Conservation (phyloP, 805 yeast genomes). For the Barnettozyma sp. region DNA sequence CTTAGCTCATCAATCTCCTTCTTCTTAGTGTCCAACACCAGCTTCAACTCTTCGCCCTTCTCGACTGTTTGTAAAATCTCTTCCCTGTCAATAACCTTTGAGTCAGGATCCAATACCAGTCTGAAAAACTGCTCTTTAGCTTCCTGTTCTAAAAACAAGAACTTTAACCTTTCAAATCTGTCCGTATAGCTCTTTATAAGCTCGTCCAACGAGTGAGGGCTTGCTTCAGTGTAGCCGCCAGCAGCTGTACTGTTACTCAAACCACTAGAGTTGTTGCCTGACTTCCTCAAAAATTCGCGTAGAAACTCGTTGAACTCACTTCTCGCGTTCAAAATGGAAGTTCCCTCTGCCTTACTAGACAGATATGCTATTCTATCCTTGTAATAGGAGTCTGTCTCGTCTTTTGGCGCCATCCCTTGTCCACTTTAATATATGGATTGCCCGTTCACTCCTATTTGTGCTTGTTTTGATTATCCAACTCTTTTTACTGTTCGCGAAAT, state of each 20-base stretch:
- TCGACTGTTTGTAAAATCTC: slow-evolving; percentile 29
- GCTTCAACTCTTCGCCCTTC: slow-evolving; percentile 24
- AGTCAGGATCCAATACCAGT: slow-evolving; percentile 34
- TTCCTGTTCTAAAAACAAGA: slow-evolving; percentile 64
- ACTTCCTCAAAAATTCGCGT: neutral
- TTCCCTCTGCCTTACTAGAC: neutral
- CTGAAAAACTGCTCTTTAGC: slow-evolving; percentile 62
- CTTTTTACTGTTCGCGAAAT: neutral
- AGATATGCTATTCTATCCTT: neutral
- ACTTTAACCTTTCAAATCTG: slow-evolving; percentile 47
- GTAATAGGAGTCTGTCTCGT: neutral
- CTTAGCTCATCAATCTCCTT: slow-evolving; percentile 11
- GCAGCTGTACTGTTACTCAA: neutral
- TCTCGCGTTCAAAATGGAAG: slow-evolving; percentile 4
- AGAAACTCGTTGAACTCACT: slow-evolving; percentile 6
- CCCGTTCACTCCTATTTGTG: neutral
- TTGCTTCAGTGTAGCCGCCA: slow-evolving; percentile 9
- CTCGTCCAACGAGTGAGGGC: slow-evolving; percentile 30
- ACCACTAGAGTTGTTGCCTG: too few species aligned
- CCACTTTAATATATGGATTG: too few species aligned
- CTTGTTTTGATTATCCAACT: neutral
- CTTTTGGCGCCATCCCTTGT: neutral
- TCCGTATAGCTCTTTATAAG: slow-evolving; percentile 30
- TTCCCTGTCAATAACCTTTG: slow-evolving; percentile 25
- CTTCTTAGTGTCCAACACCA: slow-evolving; percentile 23